Evolutionary conservation across 352 stramenopile genomes (phyloP).

Genomic region (Phytophthora foliorum): DNA sequence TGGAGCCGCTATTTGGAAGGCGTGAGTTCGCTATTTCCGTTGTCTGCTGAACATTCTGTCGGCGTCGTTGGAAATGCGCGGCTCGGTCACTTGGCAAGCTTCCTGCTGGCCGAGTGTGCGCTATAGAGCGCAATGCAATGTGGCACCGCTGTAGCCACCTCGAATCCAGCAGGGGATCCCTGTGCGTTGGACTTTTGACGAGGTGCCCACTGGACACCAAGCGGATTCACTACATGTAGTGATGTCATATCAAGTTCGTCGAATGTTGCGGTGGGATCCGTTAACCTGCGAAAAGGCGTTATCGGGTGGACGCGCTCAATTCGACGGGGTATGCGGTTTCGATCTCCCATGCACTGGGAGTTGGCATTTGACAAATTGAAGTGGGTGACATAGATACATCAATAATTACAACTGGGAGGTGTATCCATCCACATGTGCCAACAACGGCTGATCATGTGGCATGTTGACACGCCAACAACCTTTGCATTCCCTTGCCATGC

Average conservation of each 20-base stretch:
- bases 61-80: neutral
- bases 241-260: slow-evolving; percentile 32
- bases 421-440: too few relatives aligned
- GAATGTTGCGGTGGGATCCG: slow-evolving; percentile 36
- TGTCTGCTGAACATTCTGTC: slow-evolving; percentile 1
- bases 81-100: neutral
- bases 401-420: slow-evolving; percentile 10
- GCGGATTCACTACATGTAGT: slow-evolving; percentile 37
- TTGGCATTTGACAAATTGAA: slow-evolving; percentile 22
- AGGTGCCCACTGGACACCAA: neutral
- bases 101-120: slow-evolving; percentile 9
- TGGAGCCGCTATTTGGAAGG: slow-evolving; percentile 22
- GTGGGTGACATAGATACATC: slow-evolving; percentile 10
- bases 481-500: too few relatives aligned
- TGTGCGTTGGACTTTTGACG: slow-evolving; percentile 4
- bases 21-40: slow-evolving; percentile 20
- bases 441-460: too few relatives aligned
- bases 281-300: slow-evolving; percentile 16
- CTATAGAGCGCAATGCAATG: slow-evolving; percentile 22
- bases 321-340: slow-evolving; percentile 12
- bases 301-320: neutral
- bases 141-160: slow-evolving; percentile 22
- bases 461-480: too few relatives aligned
- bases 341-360: neutral
- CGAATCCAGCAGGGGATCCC: slow-evolving; percentile 24